Evolutionary conservation across 108 stramenopile species (phyloP).

Genomic region (Stephanodiscus minutulus): DNA sequence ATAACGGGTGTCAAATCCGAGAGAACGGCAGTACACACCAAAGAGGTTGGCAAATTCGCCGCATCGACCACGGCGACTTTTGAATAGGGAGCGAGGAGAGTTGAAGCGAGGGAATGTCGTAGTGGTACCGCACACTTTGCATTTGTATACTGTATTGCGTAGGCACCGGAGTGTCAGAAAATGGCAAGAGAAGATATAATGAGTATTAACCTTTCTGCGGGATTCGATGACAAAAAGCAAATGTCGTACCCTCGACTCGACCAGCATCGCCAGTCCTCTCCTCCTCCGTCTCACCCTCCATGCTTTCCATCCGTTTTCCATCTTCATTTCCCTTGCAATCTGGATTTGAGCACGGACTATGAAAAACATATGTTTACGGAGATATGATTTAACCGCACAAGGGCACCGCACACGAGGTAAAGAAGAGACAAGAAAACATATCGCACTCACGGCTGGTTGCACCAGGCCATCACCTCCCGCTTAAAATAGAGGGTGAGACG

Average conservation of each 20-base stretch:
- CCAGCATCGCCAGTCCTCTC: constrained; percentile 61
- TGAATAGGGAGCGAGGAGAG: constrained; percentile 76
- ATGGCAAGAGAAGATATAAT: neutral
- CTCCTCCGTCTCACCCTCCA: constrained; percentile 58
- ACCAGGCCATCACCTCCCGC: constrained; percentile 77
- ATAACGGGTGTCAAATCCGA: constrained; percentile 92
- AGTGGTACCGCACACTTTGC: constrained; percentile 65
- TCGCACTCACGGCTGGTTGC: constrained; percentile 58
- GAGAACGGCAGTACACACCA: constrained; percentile 80
- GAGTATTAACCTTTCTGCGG: too few relatives aligned
- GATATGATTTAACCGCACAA: neutral
- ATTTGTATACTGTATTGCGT: constrained; percentile 58
- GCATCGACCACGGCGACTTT: constrained; percentile 87
- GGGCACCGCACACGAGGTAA: neutral
- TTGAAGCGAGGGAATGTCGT: constrained; percentile 95
- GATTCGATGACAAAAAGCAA: too few relatives aligned
- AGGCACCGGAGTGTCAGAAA: neutral
- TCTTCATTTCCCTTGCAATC: constrained; percentile 51
- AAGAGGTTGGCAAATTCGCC: constrained; percentile 99
- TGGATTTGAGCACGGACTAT: constrained; percentile 45
- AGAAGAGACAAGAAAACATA: neutral
- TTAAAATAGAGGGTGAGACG: constrained; percentile 76
- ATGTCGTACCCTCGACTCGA: constrained; percentile 60
- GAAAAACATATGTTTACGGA: neutral
- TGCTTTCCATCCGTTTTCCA: constrained; percentile 49